Evolutionary conservation across 2,329 filamentous ascomycete genomes (phyloP).

Genomic region (Colletotrichum navitas): DNA sequence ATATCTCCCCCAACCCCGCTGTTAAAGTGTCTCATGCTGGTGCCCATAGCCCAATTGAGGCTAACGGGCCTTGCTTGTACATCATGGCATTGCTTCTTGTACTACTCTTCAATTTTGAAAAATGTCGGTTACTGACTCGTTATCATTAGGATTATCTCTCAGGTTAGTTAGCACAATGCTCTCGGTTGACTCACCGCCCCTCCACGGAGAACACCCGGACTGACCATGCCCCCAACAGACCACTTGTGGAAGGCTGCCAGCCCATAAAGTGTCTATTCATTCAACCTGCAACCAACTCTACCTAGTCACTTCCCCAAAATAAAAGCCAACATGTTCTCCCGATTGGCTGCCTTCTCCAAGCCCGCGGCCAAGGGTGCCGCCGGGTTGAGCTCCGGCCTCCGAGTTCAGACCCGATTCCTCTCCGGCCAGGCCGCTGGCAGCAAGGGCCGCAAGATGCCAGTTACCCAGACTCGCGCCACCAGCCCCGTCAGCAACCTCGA

Average conservation of each 20-base stretch:
- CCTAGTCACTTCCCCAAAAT: slow-evolving; percentile 6
- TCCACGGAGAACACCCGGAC: slow-evolving; percentile 25
- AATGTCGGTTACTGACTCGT: slow-evolving; percentile 56
- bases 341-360: slow-evolving; percentile 67
- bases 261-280: slow-evolving; percentile 55
- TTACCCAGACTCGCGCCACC: slow-evolving; percentile 68
- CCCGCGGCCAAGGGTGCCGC: slow-evolving; percentile 62
- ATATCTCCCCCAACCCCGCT: slow-evolving; percentile 35
- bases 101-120: slow-evolving; percentile 2
- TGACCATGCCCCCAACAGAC: slow-evolving; percentile 56
- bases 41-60: slow-evolving; percentile 30
- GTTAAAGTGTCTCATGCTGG: slow-evolving; percentile 31
- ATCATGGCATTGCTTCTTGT: neutral
- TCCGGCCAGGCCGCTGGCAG: slow-evolving; percentile 67
- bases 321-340: slow-evolving; percentile 68
- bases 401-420: slow-evolving; percentile 53
- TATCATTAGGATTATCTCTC: slow-evolving; percentile 77
- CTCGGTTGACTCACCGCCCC: slow-evolving; percentile 58
- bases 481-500: slow-evolving; percentile 77
- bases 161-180: slow-evolving; percentile 69
- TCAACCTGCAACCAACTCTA: slow-evolving; percentile 22
- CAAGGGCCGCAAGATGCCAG: slow-evolving; percentile 76
- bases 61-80: slow-evolving; percentile 17
- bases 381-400: slow-evolving; percentile 50
- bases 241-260: slow-evolving; percentile 67